Evolutionary conservation across 129 eudicot genomes (phyloP), one percentile per base, ranked within the genome.

Genomic region (Tagetes patula): DNA sequence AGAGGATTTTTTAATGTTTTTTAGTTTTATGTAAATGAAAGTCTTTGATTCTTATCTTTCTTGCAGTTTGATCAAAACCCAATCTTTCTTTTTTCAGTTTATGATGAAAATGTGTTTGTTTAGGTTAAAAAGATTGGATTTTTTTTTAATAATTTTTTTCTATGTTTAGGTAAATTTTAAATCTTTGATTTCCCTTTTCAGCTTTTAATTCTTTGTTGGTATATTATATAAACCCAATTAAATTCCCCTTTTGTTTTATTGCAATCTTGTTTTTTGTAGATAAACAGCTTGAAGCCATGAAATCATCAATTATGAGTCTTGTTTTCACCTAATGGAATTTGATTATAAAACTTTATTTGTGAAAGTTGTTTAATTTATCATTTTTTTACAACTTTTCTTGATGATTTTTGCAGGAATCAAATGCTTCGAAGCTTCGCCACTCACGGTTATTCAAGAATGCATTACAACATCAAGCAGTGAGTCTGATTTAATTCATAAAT

Each of bases 361-460:
- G 60, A 62, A 73, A 20, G 47, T 36, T 9, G 6, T 37, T 7
- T 64, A 33, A 33, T 59, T 32, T 59, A 33, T 40, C 48, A 38
- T 50, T 65, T 64, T 46, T 46, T 50, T 50, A 66, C 67, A 12
- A 20, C 3, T 14, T 58, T 68, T 67, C 30, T n/a, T 39, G 14
- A 48, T 42, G 62, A 48, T 43, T 71, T 62, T n/a, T 55, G 72
- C 89, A 91, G 97, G 97, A 86, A 65, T 78, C 65, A 70, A 86
- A 80, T 82, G 86, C 84, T 39, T 77, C 87, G 33, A 88, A 91
- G 82, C 96, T 90, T 52, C 82, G 85, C 65, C 97, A 91, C 66
- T 78, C 80, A 56, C 84, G 84, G 59, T 79, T 91, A 46, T 90
- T 91, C 58, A 84, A 82, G 55, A 76, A 83, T 54, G 97, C 97